Conservation (phyloP, 2,329 filamentous ascomycete genomes). For the Penicillium sp. region DNA sequence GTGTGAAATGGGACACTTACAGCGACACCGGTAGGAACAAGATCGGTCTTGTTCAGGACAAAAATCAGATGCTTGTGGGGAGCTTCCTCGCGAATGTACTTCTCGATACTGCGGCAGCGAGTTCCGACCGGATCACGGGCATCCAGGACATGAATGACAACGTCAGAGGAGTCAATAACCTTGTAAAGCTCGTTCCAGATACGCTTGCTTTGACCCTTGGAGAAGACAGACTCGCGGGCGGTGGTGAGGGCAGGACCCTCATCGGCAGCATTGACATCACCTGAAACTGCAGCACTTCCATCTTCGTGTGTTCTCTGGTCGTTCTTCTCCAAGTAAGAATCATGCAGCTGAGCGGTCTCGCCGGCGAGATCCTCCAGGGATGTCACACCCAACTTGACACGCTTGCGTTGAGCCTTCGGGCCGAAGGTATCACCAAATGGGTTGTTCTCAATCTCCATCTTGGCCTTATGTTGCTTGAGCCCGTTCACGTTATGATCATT, state of each 20-base stretch:
- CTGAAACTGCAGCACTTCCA: constrained; percentile 58
- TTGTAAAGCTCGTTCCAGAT: constrained; percentile 98
- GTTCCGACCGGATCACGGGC: constrained; percentile 86
- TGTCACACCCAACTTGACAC: constrained; percentile 80
- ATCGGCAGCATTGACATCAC: constrained; percentile 44
- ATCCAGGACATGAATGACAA: constrained; percentile 91
- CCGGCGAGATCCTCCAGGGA: constrained; percentile 77
- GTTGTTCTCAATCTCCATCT: constrained; percentile 82
- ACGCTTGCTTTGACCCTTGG: constrained; percentile 88
- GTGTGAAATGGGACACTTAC: constrained; percentile 60
- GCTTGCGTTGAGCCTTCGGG: constrained; percentile 85
- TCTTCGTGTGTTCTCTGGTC: constrained; percentile 74
- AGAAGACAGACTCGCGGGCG: constrained; percentile 81
- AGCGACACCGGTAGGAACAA: constrained; percentile 86
- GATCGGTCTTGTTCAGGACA: constrained; percentile 83
- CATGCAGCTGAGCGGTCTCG: constrained; percentile 72
- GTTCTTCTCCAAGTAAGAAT: constrained; percentile 71
- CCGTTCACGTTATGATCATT: constrained; percentile 66
- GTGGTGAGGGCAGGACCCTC: constrained; percentile 45
- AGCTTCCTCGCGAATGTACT: constrained; percentile 87
- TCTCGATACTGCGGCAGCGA: constrained; percentile 81
- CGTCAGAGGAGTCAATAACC: constrained; percentile 91
- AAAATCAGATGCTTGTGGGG: constrained; percentile 95
- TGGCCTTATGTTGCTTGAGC: constrained; percentile 85
- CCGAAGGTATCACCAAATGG: constrained; percentile 89